These are phyloP conservation scores for Goffeauzyma gilvescens DNA, from an alignment of 768 basidiomycete species.

Conservation along the genomic window DNA sequence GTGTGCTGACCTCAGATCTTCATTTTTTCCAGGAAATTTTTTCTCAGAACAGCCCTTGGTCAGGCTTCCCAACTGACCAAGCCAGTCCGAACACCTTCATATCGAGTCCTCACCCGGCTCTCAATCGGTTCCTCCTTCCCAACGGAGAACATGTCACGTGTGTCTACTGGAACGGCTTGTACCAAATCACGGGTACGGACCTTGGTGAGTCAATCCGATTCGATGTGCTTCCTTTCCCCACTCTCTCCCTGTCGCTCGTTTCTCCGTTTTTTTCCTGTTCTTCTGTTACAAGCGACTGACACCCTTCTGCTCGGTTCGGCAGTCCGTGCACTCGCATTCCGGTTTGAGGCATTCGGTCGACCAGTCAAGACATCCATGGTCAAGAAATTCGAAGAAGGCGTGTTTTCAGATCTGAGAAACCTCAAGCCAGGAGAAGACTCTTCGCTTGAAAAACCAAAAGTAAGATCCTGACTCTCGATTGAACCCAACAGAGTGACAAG, in stretches of 20 bases:
- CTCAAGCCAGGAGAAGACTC: slow-evolving; percentile 85
- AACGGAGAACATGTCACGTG: slow-evolving; percentile 71
- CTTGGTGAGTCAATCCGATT: slow-evolving; percentile 42
- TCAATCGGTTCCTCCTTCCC: slow-evolving; percentile 73
- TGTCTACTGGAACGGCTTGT: slow-evolving; percentile 75
- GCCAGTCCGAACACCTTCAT: slow-evolving; percentile 10
- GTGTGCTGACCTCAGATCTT: too few species aligned
- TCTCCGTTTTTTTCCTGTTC: too few species aligned
- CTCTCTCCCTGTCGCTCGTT: too few species aligned
- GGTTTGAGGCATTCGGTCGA: slow-evolving; percentile 76
- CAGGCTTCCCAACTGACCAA: slow-evolving; percentile 27
- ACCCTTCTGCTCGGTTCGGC: neutral
- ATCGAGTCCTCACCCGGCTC: slow-evolving; percentile 43
- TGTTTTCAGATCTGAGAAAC: slow-evolving; percentile 81
- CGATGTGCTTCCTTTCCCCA: neutral
- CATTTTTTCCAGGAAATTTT: neutral
- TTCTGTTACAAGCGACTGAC: neutral
- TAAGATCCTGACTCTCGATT: slow-evolving; percentile 29
- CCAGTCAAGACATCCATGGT: slow-evolving; percentile 56
- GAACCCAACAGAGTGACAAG: neutral
- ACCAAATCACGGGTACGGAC: slow-evolving; percentile 91
- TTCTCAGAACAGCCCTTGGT: slow-evolving; percentile 4
- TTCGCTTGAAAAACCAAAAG: slow-evolving; percentile 89
- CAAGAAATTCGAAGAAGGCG: slow-evolving; percentile 96
- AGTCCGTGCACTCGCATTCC: slow-evolving; percentile 80